A percentile compares a stretch with the other conserved stretches of the same genome.
Evolutionary conservation across 257 asterid genomes (phyloP).

Genomic region (Solanum medicagineum): DNA sequence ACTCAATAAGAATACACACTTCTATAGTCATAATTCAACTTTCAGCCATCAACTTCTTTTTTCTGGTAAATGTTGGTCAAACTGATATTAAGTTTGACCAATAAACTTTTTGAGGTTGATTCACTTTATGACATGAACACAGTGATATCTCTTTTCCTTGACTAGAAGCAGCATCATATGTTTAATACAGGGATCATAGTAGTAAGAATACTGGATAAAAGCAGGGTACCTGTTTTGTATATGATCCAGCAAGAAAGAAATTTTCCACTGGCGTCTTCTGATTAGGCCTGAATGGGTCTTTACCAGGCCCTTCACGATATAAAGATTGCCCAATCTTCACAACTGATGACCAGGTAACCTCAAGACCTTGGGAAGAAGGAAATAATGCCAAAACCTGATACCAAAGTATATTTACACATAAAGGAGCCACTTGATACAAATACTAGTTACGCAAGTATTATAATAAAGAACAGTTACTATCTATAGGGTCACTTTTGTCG

Average conservation of each 20-base stretch:
- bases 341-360: slow-evolving; percentile 90
- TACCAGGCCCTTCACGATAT: slow-evolving; percentile 95
- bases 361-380: slow-evolving; percentile 96
- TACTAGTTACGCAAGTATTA: background rate
- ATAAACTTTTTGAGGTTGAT: background rate
- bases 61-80: background rate
- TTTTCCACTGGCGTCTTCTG: slow-evolving; percentile 89
- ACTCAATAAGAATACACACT: background rate
- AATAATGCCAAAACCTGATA: slow-evolving; percentile 74
- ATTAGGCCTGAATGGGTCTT: slow-evolving; percentile 96
- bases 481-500: background rate
- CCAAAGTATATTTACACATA: background rate
- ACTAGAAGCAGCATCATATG: background rate
- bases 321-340: slow-evolving; percentile 91
- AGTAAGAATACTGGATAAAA: background rate
- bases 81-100: background rate
- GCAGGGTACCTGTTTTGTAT: slow-evolving; percentile 78
- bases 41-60: background rate
- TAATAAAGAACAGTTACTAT: background rate
- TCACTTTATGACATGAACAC: background rate
- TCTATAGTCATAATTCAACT: background rate
- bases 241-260: slow-evolving; percentile 96
- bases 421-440: background rate
- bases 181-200: background rate
- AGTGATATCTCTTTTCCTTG: background rate